These are phyloP conservation scores for Lupinus albus DNA, from an alignment of 306 rosid genomes.

Conservation along the genomic window DNA sequence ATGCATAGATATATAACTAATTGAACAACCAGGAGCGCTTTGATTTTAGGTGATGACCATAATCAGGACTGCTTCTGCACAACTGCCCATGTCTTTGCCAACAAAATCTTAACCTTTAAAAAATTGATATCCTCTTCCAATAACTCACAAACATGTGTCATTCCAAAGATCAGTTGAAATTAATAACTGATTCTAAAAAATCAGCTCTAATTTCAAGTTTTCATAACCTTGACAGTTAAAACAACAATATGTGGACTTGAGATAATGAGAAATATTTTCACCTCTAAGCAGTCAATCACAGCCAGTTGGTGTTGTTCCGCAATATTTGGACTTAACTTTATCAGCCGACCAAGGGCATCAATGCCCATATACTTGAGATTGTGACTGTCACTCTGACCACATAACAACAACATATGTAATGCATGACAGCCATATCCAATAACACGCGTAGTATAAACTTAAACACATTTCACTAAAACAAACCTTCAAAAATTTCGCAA, in stretches of 20 bases:
- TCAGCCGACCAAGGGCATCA: slow-evolving; percentile 90
- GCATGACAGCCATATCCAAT: slow-evolving; percentile 5
- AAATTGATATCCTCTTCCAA: neutral
- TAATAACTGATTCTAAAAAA: slow-evolving; percentile 16
- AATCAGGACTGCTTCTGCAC: neutral
- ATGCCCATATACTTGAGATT: slow-evolving; percentile 97
- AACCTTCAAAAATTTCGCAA: slow-evolving; percentile 92
- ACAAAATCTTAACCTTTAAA: slow-evolving; percentile 4
- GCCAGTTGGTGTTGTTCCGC: slow-evolving; percentile 98
- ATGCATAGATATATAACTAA: slow-evolving; percentile 22
- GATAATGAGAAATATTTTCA: slow-evolving; percentile 39
- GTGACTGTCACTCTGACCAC: slow-evolving; percentile 90
- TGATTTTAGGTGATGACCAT: neutral
- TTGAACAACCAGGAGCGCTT: neutral
- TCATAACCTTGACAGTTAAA: slow-evolving; percentile 15
- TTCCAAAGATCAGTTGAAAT: slow-evolving; percentile 22
- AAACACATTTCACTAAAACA: slow-evolving; percentile 21
- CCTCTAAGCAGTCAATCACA: slow-evolving; percentile 98
- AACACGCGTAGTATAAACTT: slow-evolving; percentile 8
- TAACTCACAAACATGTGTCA: neutral
- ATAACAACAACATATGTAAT: slow-evolving; percentile 13
- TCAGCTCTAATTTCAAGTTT: neutral
- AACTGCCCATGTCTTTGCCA: slow-evolving; percentile 4
- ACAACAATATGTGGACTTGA: neutral
- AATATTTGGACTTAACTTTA: slow-evolving; percentile 80